These are phyloP conservation scores for Papilionanthe hybrid DNA, from an alignment of 116 monocot species.

Conservation along the genomic window DNA sequence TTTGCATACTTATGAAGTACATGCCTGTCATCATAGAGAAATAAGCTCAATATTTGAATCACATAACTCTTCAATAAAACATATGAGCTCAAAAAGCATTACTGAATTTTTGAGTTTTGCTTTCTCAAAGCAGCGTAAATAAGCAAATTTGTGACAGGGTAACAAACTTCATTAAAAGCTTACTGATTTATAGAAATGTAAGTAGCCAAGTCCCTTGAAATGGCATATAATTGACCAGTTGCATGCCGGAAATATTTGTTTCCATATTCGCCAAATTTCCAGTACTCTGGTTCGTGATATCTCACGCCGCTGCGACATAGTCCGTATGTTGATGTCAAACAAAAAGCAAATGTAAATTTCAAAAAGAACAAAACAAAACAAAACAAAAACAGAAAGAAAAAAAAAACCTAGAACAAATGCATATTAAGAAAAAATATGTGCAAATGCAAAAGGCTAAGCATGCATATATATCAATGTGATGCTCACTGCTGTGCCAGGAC, in stretches of 20 bases:
- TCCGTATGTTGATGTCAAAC: not conserved
- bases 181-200: conserved; percentile 83
- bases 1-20: conserved; percentile 95
- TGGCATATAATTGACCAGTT: conserved; percentile 83
- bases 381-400: no score
- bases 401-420: no score
- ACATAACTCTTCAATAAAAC: not conserved
- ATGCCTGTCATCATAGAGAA: conserved; percentile 35
- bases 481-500: conserved; percentile 75
- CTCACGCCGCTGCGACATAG: conserved; percentile 56
- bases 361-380: no score
- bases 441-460: not conserved
- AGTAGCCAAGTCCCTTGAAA: conserved; percentile 77
- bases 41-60: not conserved
- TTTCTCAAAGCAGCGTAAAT: no score
- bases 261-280: conserved; percentile 90
- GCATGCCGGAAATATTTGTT: conserved; percentile 95
- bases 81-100: not conserved
- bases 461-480: not conserved
- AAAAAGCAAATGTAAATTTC: not conserved
- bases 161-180: conserved; percentile 3
- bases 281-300: conserved; percentile 89
- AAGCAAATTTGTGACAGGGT: no score
- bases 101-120: no score
- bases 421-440: no score